Evolutionary conservation across 768 basidiomycete genomes (phyloP).

Genomic region (Trametes villosa): DNA sequence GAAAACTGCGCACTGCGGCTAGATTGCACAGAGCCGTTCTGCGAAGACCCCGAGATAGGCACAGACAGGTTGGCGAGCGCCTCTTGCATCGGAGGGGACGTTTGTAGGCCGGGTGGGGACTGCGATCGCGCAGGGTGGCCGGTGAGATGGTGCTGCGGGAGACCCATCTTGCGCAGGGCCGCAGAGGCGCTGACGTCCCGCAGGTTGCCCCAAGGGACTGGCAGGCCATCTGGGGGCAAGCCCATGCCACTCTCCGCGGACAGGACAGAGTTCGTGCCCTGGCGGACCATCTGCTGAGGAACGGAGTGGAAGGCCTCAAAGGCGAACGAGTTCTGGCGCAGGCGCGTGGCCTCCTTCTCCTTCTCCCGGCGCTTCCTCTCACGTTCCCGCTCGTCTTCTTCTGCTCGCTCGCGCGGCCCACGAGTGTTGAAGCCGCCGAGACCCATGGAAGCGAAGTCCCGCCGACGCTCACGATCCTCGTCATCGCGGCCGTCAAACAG

Average conservation of each 20-base stretch:
- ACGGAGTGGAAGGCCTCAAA: slow-evolving; percentile 84
- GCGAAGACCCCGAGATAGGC: slow-evolving; percentile 19
- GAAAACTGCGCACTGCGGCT: slow-evolving; percentile 34
- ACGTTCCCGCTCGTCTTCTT: slow-evolving; percentile 58
- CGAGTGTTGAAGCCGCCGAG: slow-evolving; percentile 40
- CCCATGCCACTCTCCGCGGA: slow-evolving; percentile 35
- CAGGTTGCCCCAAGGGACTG: slow-evolving; percentile 30
- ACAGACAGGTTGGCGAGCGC: slow-evolving; percentile 7
- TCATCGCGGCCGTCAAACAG: slow-evolving; percentile 45
- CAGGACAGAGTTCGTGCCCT: slow-evolving; percentile 36
- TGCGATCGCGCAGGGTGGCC: slow-evolving; percentile 30
- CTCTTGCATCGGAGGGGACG: slow-evolving; percentile 33
- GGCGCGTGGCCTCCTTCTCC: slow-evolving; percentile 54
- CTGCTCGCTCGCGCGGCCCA: slow-evolving; percentile 64
- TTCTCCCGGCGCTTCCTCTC: slow-evolving; percentile 56
- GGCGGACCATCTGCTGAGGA: slow-evolving; percentile 42
- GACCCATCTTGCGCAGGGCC: slow-evolving; percentile 33
- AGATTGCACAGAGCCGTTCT: slow-evolving; percentile 24
- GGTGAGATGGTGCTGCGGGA: slow-evolving; percentile 25
- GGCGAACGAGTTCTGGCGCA: slow-evolving; percentile 50
- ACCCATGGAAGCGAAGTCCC: slow-evolving; percentile 41
- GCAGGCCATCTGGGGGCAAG: slow-evolving; percentile 22
- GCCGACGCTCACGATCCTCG: slow-evolving; percentile 49
- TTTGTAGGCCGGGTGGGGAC: slow-evolving; percentile 27
- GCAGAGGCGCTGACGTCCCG: slow-evolving; percentile 32